phyloP scores from a whole-genome alignment of 2,329 filamentous ascomycete genomes.

The Dothideomycetidae sp. region DNA sequence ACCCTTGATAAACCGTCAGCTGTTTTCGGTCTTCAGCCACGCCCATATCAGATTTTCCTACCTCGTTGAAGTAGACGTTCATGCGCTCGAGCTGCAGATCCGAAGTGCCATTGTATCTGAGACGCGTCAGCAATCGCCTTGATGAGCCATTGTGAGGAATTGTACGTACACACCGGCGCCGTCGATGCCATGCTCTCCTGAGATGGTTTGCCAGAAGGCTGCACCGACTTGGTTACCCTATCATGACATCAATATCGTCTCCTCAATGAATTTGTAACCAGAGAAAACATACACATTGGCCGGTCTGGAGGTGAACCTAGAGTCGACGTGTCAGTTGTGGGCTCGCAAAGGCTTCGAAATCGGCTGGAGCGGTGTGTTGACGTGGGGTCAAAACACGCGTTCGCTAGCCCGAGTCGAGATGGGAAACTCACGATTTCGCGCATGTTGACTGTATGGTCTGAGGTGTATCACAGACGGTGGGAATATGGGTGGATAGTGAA shows the following conservation, averaged over 20 bases:
- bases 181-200: constrained; percentile 79
- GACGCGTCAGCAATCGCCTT: constrained; percentile 17
- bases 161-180: constrained; percentile 81
- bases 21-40: constrained; percentile 12
- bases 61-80: constrained; percentile 99
- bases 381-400: constrained; percentile 29
- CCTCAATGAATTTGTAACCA: constrained; percentile 10
- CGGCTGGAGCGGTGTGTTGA: constrained; percentile 21
- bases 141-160: background rate
- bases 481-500: constrained; percentile 3
- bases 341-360: constrained; percentile 39
- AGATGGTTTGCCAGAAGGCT: constrained; percentile 74
- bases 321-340: constrained; percentile 30
- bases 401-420: constrained; percentile 25
- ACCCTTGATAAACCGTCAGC: constrained; percentile 44
- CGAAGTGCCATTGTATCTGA: constrained; percentile 89
- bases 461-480: constrained; percentile 1
- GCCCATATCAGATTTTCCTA: constrained; percentile 27
- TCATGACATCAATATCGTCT: constrained; percentile 17
- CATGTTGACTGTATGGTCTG: constrained; percentile 34
- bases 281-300: constrained; percentile 74
- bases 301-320: constrained; percentile 99
- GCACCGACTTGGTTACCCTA: constrained; percentile 99
- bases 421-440: constrained; percentile 51
- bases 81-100: constrained; percentile 99